phyloP scores from a whole-genome alignment of 495 filamentous ascomycete genomes.

The Hypoxylon subgilvum region DNA sequence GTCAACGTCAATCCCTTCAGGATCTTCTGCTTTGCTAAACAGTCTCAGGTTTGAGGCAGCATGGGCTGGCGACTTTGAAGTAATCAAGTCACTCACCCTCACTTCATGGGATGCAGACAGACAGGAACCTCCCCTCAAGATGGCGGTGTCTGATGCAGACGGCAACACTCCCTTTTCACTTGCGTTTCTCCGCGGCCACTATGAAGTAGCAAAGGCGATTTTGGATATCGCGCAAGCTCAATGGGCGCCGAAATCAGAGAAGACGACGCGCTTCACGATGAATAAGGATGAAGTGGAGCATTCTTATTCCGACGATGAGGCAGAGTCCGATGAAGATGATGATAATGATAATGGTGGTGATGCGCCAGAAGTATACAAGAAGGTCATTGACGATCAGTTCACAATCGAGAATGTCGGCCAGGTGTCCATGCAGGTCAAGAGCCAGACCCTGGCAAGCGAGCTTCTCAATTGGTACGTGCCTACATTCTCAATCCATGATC shows the following conservation, averaged over 20 bases:
- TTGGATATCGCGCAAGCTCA: slow-evolving; percentile 71
- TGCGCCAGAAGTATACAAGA: slow-evolving; percentile 55
- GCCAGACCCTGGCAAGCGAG: slow-evolving; percentile 55
- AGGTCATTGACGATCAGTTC: slow-evolving; percentile 64
- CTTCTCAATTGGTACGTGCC: slow-evolving; percentile 47
- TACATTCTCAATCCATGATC: slow-evolving; percentile 32
- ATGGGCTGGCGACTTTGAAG: slow-evolving; percentile 68
- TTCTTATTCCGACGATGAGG: slow-evolving; percentile 39
- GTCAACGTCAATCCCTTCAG: slow-evolving; percentile 13
- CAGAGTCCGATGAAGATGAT: slow-evolving; percentile 39
- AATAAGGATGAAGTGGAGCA: slow-evolving; percentile 39
- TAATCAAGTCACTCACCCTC: slow-evolving; percentile 58
- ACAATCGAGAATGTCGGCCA: slow-evolving; percentile 75
- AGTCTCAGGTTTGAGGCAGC: slow-evolving; percentile 66
- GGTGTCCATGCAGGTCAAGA: slow-evolving; percentile 66
- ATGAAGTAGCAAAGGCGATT: slow-evolving; percentile 64
- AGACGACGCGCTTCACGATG: slow-evolving; percentile 58
- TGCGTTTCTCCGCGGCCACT: slow-evolving; percentile 67
- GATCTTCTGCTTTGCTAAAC: slow-evolving; percentile 35
- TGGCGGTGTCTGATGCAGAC: slow-evolving; percentile 60
- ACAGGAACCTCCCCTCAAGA: slow-evolving; percentile 61
- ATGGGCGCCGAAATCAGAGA: slow-evolving; percentile 57
- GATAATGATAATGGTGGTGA: slow-evolving; percentile 40
- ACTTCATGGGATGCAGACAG: slow-evolving; percentile 53
- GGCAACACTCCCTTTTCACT: slow-evolving; percentile 64